These are phyloP conservation scores for Hypocreales sp. DNA, from an alignment of 2,329 filamentous ascomycete genomes.

Conservation along the genomic window DNA sequence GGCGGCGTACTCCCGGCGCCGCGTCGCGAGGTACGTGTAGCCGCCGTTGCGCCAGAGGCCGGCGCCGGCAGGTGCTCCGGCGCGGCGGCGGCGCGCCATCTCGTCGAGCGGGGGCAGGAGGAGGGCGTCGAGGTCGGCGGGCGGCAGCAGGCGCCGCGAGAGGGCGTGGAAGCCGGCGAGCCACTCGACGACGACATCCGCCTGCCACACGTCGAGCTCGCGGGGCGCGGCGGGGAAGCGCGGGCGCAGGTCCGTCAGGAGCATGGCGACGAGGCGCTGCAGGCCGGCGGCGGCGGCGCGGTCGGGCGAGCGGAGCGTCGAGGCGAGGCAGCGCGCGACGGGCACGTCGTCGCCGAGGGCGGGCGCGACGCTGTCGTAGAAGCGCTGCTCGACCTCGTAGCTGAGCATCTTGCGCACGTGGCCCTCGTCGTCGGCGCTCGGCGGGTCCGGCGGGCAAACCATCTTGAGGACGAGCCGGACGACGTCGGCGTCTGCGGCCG, in stretches of 20 bases:
- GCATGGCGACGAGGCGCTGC: constrained; percentile 29
- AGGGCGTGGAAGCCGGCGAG: constrained; percentile 43
- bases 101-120: constrained; percentile 43
- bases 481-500: no score
- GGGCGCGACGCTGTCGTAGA: constrained; percentile 42
- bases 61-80: constrained; percentile 4
- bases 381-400: constrained; percentile 52
- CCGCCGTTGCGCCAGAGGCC: constrained; percentile 49
- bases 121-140: constrained; percentile 15
- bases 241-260: constrained; percentile 39
- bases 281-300: constrained; percentile 13
- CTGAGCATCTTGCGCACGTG: constrained; percentile 51
- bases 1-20: constrained; percentile 35
- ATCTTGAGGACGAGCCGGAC: constrained; percentile 40
- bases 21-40: constrained; percentile 53
- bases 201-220: constrained; percentile 33
- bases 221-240: constrained; percentile 40
- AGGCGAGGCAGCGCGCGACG: constrained; percentile 35
- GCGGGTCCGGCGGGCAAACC: constrained; percentile 34
- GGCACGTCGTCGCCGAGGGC: constrained; percentile 24
- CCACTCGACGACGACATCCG: constrained; percentile 42
- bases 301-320: constrained; percentile 16
- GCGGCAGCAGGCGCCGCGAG: constrained; percentile 25
- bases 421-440: constrained; percentile 31
- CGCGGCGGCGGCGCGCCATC: constrained; percentile 10